These are phyloP conservation scores for Fusarium pseudocircinatum DNA, from an alignment of 2,329 filamentous ascomycete genomes.

Conservation along the genomic window DNA sequence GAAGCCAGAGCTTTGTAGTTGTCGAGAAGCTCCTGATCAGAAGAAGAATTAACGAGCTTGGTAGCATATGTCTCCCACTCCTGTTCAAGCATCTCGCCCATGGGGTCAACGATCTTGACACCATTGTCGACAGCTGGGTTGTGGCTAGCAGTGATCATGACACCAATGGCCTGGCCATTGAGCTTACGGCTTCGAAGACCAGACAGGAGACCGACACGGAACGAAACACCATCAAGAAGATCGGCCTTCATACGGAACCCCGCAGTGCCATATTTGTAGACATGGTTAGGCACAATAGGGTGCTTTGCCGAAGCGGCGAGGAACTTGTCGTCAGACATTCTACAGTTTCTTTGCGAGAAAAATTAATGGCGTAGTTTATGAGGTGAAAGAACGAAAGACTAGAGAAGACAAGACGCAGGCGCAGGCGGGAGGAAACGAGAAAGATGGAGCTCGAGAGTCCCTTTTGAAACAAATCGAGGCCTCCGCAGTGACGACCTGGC, in stretches of 20 bases:
- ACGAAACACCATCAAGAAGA: constrained; percentile 90
- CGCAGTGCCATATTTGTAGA: constrained; percentile 73
- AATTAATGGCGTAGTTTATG: constrained; percentile 4
- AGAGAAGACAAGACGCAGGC: constrained; percentile 10
- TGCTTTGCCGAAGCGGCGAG: constrained; percentile 70
- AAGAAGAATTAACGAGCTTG: constrained; percentile 83
- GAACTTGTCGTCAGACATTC: constrained; percentile 64
- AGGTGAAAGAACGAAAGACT: constrained; percentile 10
- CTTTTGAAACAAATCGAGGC: constrained; percentile 38
- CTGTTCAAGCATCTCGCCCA: constrained; percentile 97
- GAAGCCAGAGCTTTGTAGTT: constrained; percentile 80
- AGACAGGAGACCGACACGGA: constrained; percentile 89
- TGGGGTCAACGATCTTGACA: constrained; percentile 94
- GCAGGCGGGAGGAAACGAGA: constrained; percentile 24
- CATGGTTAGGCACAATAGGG: constrained; percentile 64
- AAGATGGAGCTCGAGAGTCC: constrained; percentile 35
- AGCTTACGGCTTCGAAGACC: constrained; percentile 90
- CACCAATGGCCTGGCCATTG: constrained; percentile 88
- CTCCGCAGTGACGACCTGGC: constrained; percentile 29
- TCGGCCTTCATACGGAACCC: constrained; percentile 77
- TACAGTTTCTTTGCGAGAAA: constrained; percentile 11
- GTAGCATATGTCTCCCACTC: constrained; percentile 95
- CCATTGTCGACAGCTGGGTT: constrained; percentile 92
- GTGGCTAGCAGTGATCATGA: constrained; percentile 96
- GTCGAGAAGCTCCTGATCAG: constrained; percentile 77